phyloP scores from a whole-genome alignment of 2,329 filamentous ascomycete species.

The Neopestalotiopsis sp. region DNA sequence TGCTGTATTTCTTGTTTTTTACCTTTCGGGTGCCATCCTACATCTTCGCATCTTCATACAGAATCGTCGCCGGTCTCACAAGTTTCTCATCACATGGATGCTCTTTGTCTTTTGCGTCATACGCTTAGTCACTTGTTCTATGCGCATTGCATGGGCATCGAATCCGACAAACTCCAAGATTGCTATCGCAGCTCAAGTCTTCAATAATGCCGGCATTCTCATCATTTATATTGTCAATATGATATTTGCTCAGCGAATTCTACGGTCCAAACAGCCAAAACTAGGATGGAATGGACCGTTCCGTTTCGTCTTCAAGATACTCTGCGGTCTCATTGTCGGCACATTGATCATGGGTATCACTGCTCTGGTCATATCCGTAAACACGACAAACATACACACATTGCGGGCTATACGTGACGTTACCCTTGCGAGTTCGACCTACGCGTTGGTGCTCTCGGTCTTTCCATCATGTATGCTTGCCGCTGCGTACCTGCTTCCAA shows the following conservation, averaged over 20 bases:
- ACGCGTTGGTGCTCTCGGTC: not conserved
- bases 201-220: constrained; percentile 6
- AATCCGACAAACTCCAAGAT: constrained; percentile 33
- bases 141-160: constrained; percentile 15
- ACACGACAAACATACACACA: not conserved
- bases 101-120: constrained; percentile 1
- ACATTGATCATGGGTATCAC: constrained; percentile 4
- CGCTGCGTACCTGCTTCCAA: constrained; percentile 32
- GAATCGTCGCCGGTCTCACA: constrained; percentile 8
- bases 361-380: constrained; percentile 5
- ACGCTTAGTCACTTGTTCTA: constrained; percentile 5
- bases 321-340: not conserved
- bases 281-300: not conserved
- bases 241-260: constrained; percentile 3
- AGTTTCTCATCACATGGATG: not conserved
- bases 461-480: constrained; percentile 27
- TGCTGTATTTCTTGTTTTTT: not conserved
- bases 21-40: not conserved
- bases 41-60: not conserved
- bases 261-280: constrained; percentile 1
- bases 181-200: constrained; percentile 38
- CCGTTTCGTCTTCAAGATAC: not conserved
- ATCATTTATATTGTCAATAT: constrained; percentile 12
- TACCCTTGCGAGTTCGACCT: not conserved
- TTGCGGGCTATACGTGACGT: constrained; percentile 1